Evolutionary conservation across 2,329 filamentous ascomycete genomes (phyloP).

Genomic region (Exophiala sideris): DNA sequence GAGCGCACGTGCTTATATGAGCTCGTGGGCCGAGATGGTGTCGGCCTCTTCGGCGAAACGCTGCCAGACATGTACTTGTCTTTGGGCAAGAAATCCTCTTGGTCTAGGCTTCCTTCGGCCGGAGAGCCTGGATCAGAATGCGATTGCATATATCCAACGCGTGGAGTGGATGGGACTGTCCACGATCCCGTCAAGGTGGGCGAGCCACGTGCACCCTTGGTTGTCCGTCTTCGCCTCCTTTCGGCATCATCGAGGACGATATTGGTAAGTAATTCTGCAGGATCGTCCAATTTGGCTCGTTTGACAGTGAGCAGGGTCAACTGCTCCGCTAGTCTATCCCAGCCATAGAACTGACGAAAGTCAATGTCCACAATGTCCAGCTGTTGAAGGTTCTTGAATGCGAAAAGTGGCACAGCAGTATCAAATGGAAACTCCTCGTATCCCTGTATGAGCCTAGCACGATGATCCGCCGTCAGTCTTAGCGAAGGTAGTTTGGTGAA

Average conservation of each 20-base stretch:
- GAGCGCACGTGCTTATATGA: constrained; percentile 62
- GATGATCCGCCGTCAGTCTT: constrained; percentile 85
- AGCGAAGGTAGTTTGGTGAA: constrained; percentile 98
- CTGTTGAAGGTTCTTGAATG: constrained; percentile 94
- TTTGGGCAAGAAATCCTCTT: constrained; percentile 28
- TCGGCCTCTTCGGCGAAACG: constrained; percentile 74
- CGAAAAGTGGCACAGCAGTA: constrained; percentile 90
- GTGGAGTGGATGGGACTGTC: constrained; percentile 56
- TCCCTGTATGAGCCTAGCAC: constrained; percentile 81
- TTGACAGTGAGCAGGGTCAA: constrained; percentile 85
- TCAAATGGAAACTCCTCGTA: constrained; percentile 99
- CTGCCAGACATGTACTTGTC: constrained; percentile 50
- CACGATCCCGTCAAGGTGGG: constrained; percentile 67
- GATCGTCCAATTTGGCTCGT: constrained; percentile 82
- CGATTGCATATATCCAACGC: constrained; percentile 65
- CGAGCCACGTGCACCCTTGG: constrained; percentile 66
- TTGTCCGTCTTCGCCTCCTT: constrained; percentile 79
- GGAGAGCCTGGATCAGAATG: constrained; percentile 67
- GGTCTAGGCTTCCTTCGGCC: constrained; percentile 37
- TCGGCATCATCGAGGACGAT: constrained; percentile 97
- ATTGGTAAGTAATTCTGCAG: constrained; percentile 81
- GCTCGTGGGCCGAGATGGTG: constrained; percentile 69
- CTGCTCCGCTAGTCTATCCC: constrained; percentile 91
- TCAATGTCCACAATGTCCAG: constrained; percentile 94
- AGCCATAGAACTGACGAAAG: constrained; percentile 94